Percentiles rank a stretch among this genome's conserved stretches.
Evolutionary conservation across 2,329 filamentous ascomycete species (phyloP).

Genomic region (Coniochaeta hoffmannii): DNA sequence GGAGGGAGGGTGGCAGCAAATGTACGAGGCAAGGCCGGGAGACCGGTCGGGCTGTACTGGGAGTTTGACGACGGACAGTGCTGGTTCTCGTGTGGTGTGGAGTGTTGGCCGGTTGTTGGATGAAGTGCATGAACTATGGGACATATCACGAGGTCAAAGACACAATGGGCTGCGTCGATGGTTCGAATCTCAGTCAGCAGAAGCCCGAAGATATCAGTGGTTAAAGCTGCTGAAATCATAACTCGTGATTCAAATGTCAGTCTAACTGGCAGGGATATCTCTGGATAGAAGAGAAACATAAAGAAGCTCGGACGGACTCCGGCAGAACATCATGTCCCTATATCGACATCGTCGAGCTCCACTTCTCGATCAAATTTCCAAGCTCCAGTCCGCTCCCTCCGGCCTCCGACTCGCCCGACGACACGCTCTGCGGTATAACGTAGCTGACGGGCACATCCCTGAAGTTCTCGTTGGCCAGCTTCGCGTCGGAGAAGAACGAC

Average conservation of each 20-base stretch:
- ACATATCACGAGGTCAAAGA: not conserved
- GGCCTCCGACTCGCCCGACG: not conserved
- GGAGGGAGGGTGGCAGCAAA: not conserved
- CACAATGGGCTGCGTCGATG: no score
- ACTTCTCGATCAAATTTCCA: slow-evolving; percentile 3
- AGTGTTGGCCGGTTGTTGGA: not conserved
- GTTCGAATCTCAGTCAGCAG: no score
- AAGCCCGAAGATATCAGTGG: not conserved
- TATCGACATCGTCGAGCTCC: slow-evolving; percentile 1
- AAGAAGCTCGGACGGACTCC: not conserved
- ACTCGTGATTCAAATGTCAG: not conserved
- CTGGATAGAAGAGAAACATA: not conserved
- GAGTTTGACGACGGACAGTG: slow-evolving; percentile 5
- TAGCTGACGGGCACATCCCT: not conserved
- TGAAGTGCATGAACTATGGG: not conserved
- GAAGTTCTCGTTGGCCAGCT: not conserved
- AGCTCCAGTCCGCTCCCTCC: not conserved
- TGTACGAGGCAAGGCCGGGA: no score
- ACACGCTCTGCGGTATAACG: not conserved
- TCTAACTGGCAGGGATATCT: not conserved
- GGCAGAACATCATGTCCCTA: not conserved
- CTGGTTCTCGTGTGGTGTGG: slow-evolving; percentile 5
- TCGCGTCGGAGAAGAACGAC: not conserved
- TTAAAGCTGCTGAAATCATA: not conserved
- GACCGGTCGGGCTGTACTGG: slow-evolving; percentile 3